Evolutionary conservation across 495 filamentous ascomycete genomes (phyloP).

Genomic region (Xylaria intraflava): DNA sequence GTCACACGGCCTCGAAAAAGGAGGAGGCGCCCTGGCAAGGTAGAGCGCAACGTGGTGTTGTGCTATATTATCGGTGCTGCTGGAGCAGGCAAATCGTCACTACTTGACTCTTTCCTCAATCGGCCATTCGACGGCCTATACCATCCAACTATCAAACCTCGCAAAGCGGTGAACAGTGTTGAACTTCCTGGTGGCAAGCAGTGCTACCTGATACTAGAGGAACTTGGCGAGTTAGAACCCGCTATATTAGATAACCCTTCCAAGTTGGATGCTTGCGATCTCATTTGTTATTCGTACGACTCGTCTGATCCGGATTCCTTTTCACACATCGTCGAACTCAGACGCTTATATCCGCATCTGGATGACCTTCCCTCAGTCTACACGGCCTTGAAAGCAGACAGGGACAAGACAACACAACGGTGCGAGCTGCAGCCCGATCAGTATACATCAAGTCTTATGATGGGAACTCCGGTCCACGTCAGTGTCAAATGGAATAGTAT

Average conservation of each 20-base stretch:
- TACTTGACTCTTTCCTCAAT: constrained; percentile 86
- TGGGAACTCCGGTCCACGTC: constrained; percentile 85
- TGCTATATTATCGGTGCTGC: constrained; percentile 87
- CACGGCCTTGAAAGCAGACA: constrained; percentile 86
- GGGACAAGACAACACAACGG: constrained; percentile 88
- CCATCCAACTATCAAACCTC: constrained; percentile 88
- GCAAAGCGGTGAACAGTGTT: constrained; percentile 90
- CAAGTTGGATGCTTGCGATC: constrained; percentile 88
- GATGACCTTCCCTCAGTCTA: constrained; percentile 85
- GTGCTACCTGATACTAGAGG: constrained; percentile 91
- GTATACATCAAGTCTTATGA: constrained; percentile 73
- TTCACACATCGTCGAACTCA: constrained; percentile 76
- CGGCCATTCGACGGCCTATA: constrained; percentile 81
- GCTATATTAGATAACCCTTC: constrained; percentile 87
- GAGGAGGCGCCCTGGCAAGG: constrained; percentile 68
- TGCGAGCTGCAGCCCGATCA: constrained; percentile 87
- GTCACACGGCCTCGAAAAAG: constrained; percentile 86
- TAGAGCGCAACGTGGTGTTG: constrained; percentile 92
- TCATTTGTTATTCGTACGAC: constrained; percentile 93
- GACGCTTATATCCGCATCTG: constrained; percentile 69
- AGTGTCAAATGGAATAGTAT: constrained; percentile 89
- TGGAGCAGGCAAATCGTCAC: constrained; percentile 77
- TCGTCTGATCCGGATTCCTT: constrained; percentile 94
- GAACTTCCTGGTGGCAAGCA: constrained; percentile 94
- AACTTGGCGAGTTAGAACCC: constrained; percentile 90